A percentile compares a stretch with the other conserved stretches of the same genome.
phyloP scores from a whole-genome alignment of 768 basidiomycete genomes.

The Gautieria morchelliformis region DNA sequence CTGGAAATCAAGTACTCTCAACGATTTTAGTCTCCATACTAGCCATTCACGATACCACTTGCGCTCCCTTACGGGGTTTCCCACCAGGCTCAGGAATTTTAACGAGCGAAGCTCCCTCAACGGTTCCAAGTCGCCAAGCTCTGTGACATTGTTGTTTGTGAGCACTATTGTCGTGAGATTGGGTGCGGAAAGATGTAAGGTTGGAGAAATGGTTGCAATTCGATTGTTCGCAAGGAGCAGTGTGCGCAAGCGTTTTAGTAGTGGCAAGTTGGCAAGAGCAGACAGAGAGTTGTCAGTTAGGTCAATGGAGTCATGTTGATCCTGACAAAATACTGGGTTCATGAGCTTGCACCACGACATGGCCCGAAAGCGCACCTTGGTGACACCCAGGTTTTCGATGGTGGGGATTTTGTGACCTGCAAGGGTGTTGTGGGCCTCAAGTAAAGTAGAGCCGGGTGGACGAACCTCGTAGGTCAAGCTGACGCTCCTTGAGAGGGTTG shows the following conservation, averaged over 20 bases:
- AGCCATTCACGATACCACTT: constrained; percentile 98
- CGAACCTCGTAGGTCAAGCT: constrained; percentile 84
- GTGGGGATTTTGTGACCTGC: constrained; percentile 88
- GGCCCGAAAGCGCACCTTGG: constrained; percentile 44
- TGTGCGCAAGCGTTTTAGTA: constrained; percentile 75
- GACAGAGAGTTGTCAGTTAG: constrained; percentile 86
- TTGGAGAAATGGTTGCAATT: constrained; percentile 72
- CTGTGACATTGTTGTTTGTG: constrained; percentile 70
- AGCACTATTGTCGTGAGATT: constrained; percentile 78
- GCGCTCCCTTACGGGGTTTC: constrained; percentile 81
- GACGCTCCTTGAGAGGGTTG: constrained; percentile 80
- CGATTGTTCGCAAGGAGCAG: constrained; percentile 87
- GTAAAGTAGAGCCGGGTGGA: not conserved
- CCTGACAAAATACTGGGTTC: constrained; percentile 33
- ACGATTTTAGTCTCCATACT: constrained; percentile 74
- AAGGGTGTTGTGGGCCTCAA: constrained; percentile 6
- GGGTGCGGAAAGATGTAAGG: constrained; percentile 73
- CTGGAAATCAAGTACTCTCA: constrained; percentile 92
- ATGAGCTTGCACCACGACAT: constrained; percentile 10
- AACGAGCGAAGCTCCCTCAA: constrained; percentile 67
- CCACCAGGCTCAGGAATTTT: constrained; percentile 66
- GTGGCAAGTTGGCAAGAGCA: constrained; percentile 74
- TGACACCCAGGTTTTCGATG: constrained; percentile 94
- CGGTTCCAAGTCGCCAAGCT: constrained; percentile 80
- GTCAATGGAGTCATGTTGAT: constrained; percentile 91